Base-by-base conservation (phyloP, 202 grass and related monocot species). In the Eragrostis tef region DNA sequence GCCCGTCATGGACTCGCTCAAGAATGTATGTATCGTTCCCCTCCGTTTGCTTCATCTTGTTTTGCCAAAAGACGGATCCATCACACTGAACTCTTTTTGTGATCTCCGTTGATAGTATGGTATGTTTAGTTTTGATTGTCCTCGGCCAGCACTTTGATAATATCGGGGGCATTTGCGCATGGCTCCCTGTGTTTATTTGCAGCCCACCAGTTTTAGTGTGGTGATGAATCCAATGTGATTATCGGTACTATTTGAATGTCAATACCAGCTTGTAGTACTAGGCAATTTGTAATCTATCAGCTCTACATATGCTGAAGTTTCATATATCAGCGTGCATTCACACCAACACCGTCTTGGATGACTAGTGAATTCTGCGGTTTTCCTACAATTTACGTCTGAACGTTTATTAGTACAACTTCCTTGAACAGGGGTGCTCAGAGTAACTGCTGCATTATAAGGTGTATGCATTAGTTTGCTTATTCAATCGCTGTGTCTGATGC, bases 1-100 rank as follows among this genome's bases (percentile, higher is more conserved):
- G 58, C 96, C 92, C 24, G 87, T 88, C 80, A 98, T 95, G 96
- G 96, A 98, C 83, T 98, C 92, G 24, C 92, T 98, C 54, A 98
- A 98, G 77, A 71, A 89, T 86, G 96, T 98, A 89, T 25, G 71
- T 17, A 68, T 11, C 2, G 11, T 53, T 20, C 45, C 1, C 52
- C 14, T 36, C 2, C 11, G 4, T 61, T 10, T 82, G 31, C 5
- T 64, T 58, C 61, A 31, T 11, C 0, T 4, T 24, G 1, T 12
- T 21, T 68, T 5, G 0, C 73, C 48, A 8, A 58, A 2, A 39
- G 2, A 39, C 3, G 34, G 31, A 4, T 39, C 3, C 34, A 6
- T 39, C 34, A 39, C 5, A 24, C 31, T 21, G 54, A 42, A 11
- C 14, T 3, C 21, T 70, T 13, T 13, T 27, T 64, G 3, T 26